Percentiles rank a stretch among this genome's conserved stretches.
Conservation (phyloP, 2,329 filamentous ascomycete genomes). For the Penicillium sp. region DNA sequence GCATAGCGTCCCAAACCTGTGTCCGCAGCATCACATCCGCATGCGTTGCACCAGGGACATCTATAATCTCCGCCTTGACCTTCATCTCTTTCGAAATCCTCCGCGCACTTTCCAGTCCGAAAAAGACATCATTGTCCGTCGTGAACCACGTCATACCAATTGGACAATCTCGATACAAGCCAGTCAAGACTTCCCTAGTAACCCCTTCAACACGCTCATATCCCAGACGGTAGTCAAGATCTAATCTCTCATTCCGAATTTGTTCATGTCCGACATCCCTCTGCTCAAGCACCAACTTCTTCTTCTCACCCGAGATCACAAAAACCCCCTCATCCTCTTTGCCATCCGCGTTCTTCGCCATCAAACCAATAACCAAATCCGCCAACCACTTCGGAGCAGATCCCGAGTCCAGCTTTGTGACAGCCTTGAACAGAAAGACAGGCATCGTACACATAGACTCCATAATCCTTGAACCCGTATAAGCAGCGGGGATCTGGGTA, state of each 20-base stretch:
- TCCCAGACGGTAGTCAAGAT: background rate
- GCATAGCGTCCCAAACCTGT: background rate
- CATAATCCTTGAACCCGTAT: background rate
- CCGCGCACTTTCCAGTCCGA: background rate
- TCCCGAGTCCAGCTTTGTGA: background rate
- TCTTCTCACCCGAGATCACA: background rate
- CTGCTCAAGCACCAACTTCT: background rate
- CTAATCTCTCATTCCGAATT: background rate
- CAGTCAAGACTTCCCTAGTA: background rate
- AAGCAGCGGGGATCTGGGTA: background rate
- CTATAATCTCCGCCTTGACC: background rate
- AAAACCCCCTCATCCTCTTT: background rate
- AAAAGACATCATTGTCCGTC: background rate
- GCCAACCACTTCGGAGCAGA: background rate
- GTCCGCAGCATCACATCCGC: background rate
- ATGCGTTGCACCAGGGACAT: background rate
- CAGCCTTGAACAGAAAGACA: background rate
- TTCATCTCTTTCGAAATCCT: background rate
- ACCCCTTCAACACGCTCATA: background rate
- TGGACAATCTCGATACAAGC: background rate
- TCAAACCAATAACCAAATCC: background rate
- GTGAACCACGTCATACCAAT: background rate
- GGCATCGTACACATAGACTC: background rate
- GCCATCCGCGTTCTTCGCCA: background rate
- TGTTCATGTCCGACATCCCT: background rate